A percentile compares a stretch with the other conserved stretches of the same genome.
phyloP scores from a whole-genome alignment of 345 rosid genomes.

The Eucalyptus rudis region DNA sequence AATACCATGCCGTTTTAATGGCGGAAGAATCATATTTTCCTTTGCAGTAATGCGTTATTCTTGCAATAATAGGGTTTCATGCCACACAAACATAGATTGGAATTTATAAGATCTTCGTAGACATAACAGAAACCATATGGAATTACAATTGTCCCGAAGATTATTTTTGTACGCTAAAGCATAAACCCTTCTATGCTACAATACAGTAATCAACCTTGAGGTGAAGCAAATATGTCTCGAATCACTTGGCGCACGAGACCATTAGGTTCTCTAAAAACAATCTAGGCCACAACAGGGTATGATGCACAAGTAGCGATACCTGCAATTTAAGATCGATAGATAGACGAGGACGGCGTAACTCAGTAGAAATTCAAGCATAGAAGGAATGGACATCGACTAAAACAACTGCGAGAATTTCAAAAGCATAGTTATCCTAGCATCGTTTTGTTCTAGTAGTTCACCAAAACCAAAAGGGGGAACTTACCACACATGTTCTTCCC shows the following conservation, averaged over 20 bases:
- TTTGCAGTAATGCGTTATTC: background rate
- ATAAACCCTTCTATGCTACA: background rate
- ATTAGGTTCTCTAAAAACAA: background rate
- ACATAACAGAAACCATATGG: background rate
- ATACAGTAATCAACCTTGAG: background rate
- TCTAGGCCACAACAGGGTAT: background rate
- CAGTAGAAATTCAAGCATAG: background rate
- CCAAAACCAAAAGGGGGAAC: background rate
- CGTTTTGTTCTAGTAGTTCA: background rate
- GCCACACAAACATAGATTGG: background rate
- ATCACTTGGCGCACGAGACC: background rate
- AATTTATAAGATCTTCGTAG: background rate
- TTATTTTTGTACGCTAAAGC: background rate
- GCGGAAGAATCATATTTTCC: background rate
- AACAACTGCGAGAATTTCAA: background rate
- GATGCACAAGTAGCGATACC: constrained; percentile 82
- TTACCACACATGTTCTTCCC: constrained; percentile 98
- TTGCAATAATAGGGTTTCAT: background rate
- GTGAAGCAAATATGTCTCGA: background rate
- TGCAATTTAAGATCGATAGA: constrained; percentile 1
- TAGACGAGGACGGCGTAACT: background rate
- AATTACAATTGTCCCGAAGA: background rate
- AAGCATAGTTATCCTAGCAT: background rate
- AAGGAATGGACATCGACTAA: background rate
- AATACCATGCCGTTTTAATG: background rate